Evolutionary conservation across 2,329 filamentous ascomycete species (phyloP), one percentile per base, ranked within the genome.

Genomic region (Malbranchea zuffiana): DNA sequence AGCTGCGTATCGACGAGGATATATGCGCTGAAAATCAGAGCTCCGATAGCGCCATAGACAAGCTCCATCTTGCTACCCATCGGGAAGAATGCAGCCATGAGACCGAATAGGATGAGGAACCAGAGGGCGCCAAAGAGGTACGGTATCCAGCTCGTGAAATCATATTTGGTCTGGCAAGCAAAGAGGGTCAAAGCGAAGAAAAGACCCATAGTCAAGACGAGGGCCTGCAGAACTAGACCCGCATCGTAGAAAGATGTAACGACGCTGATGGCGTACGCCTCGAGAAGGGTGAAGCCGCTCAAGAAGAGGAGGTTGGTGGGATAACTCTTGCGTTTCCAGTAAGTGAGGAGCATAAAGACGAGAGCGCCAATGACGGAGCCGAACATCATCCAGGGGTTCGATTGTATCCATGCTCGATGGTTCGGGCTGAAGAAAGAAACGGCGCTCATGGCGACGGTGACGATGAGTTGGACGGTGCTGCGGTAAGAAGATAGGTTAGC

Each of bases 1-100:
- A 98, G 67, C 69, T 98, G 90, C 0, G 90, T 98, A 57, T 98
- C 90, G 31, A 96, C 84, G 31, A 98, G 71, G 44, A 98, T 92
- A 63, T 98, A 98, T 5, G 71, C 88, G 32, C 80, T 87, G 69
- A 98, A 98, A 55, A 98, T 75, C 30, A 98, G 66, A 2, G 90
- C 88, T 0, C 76, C 74, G 10, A 87, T 63, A 5, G 80, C 79
- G 39, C 86, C 85, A 53, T 94, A 96, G 43, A 85, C 51, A 37
- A 96, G 75, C 63, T 98, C 88, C 21, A 79, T 67, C 17, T 79
- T 87, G 57, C 76, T 85, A 60, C 70, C 82, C 60, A 80, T 74
- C 3, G 85, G 87, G 65, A 98, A 80, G 71, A 96, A 96, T 47
- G 76, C 74, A 47, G 80, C 71, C 74, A 96, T 86, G 68, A 98